Percentiles rank a stretch among this genome's conserved stretches.
Conservation (phyloP, 2,329 filamentous ascomycete genomes). For the Lojkania enalia region DNA sequence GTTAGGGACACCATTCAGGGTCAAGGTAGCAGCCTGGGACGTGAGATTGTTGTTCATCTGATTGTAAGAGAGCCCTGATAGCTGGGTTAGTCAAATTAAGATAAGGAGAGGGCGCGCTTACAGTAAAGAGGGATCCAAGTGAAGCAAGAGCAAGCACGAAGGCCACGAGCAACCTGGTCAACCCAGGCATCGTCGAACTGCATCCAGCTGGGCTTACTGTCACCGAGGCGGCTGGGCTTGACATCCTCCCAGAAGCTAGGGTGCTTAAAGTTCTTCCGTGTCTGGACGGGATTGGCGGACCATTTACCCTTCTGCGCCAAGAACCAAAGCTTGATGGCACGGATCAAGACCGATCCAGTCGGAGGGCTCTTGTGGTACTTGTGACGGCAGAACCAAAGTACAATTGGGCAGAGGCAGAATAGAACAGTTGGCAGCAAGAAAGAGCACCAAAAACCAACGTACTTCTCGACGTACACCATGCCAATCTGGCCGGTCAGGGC, state of each 20-base stretch:
- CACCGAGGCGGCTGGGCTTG: constrained; percentile 66
- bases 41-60: constrained; percentile 60
- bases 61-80: constrained; percentile 52
- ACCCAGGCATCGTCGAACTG: constrained; percentile 84
- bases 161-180: constrained; percentile 53
- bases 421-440: constrained; percentile 69
- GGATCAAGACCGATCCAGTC: constrained; percentile 71
- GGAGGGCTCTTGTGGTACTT: constrained; percentile 67
- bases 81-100: constrained; percentile 1
- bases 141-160: constrained; percentile 47
- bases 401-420: constrained; percentile 64
- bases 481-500: constrained; percentile 63
- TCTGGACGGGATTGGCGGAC: constrained; percentile 63
- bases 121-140: constrained; percentile 58
- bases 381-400: constrained; percentile 63
- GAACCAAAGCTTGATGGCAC: constrained; percentile 64
- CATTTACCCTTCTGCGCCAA: constrained; percentile 67
- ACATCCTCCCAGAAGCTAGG: constrained; percentile 67
- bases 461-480: constrained; percentile 76
- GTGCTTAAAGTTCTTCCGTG: constrained; percentile 61
- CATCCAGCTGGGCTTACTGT: constrained; percentile 70
- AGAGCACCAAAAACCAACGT: constrained; percentile 74
- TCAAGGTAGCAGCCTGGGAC: constrained; percentile 59
- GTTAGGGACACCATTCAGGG: constrained; percentile 57
- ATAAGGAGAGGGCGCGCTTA: constrained; percentile 14